Evolutionary conservation across 805 yeast species (phyloP), one percentile per base, ranked within the genome.

Genomic region (Saturnispora diversa): DNA sequence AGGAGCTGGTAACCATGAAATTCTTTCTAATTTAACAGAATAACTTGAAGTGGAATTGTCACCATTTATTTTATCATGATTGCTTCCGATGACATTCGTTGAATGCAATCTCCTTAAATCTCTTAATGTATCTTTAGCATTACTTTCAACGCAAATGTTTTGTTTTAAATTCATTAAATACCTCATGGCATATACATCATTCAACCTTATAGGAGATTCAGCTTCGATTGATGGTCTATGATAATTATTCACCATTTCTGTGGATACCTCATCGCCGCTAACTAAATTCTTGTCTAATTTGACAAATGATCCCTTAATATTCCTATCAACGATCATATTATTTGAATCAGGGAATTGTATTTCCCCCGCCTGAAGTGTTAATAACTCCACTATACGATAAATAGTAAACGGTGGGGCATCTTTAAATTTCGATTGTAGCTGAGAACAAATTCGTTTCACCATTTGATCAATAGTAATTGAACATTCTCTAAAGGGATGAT

Each of bases 331-430:
- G 6, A 32, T 28, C 12, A 30, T 13, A 23, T 39, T 28, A 17
- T 28, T 21, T 4, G 37, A 32, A 3, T 27, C 34, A 7, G 42
- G 42, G 7, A 39, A 8, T 20, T 39, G 42, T 6, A 39, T 39
- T 8, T 19, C 31, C 15, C n/a, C 19, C 2, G 24, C 13, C 13
- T 21, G 34, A 11, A 39, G 22, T 4, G 37, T 33, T 12, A 39
- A 19, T n/a, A 39, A 15, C 21, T 39, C 38, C 12, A 24, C 33
- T 11, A 39, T 5, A 11, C 38, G 16, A 12, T 22, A 19, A 2
- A 39, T 33, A 3, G 42, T 39, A 15, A 33, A 39, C 15, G 42
- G 42, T 7, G 42, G 42, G 12, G 27, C 28, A 6, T 4, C n/a
- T 6, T 16, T 6, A 19, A 39, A 39, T 6, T 25, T 17, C 5